Evolutionary conservation across 257 asterid genomes (phyloP).

Genomic region (Schizonepeta tenuifolia): DNA sequence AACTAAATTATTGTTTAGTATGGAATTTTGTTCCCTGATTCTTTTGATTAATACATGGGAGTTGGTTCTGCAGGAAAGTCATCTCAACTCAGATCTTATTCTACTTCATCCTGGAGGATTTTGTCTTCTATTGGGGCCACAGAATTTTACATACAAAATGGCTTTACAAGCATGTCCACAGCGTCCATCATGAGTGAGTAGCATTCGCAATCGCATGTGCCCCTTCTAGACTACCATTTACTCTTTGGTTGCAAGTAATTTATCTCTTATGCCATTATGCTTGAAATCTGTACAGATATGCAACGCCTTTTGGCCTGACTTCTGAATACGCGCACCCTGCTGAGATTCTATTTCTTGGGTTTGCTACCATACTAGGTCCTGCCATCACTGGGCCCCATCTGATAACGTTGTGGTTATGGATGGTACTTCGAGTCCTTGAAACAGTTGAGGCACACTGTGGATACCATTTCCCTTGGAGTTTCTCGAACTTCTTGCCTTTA

Average conservation of each 20-base stretch:
- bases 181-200: constrained; percentile 98
- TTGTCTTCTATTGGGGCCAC: constrained; percentile 98
- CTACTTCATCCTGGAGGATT: constrained; percentile 94
- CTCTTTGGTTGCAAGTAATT: not conserved
- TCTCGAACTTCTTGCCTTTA: constrained; percentile 90
- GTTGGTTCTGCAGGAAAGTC: constrained; percentile 80
- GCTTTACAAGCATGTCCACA: constrained; percentile 98
- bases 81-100: constrained; percentile 79
- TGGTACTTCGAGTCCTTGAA: constrained; percentile 95
- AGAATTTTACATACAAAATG: constrained; percentile 93
- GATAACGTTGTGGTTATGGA: constrained; percentile 95
- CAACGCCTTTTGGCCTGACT: constrained; percentile 98
- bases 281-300: constrained; percentile 62
- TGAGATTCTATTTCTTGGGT: constrained; percentile 95
- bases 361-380: constrained; percentile 96
- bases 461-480: constrained; percentile 96
- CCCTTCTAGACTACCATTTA: constrained; percentile 17
- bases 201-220: constrained; percentile 26
- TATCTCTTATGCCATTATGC: constrained; percentile 14
- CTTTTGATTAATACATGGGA: constrained; percentile 14
- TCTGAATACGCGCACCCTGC: constrained; percentile 99
- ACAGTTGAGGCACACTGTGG: constrained; percentile 99
- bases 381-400: constrained; percentile 98
- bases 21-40: not conserved
- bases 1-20: constrained; percentile 25